Conservation (phyloP, 495 filamentous ascomycete genomes). For the Annulohypoxylon bovei region DNA sequence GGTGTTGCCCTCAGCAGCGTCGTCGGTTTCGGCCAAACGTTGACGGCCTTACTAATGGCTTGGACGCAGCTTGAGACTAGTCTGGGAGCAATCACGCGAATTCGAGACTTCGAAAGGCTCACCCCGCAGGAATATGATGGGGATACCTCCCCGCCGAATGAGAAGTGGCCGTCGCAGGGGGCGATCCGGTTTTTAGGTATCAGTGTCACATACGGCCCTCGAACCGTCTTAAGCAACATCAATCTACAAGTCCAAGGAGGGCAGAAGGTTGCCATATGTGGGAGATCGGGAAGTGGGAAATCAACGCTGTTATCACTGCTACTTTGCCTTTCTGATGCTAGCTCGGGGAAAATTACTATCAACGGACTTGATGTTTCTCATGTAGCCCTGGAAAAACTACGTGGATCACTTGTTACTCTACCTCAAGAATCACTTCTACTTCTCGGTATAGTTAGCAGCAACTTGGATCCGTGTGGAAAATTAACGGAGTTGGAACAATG, state of each 20-base stretch:
- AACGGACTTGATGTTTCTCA: neutral
- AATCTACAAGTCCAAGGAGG: neutral
- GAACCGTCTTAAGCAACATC: neutral
- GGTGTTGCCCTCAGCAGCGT: too few relatives aligned
- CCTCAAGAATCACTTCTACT: neutral
- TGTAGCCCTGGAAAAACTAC: neutral
- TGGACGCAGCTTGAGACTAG: constrained; percentile 7
- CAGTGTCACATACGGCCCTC: neutral
- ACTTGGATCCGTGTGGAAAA: neutral
- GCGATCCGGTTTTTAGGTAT: neutral
- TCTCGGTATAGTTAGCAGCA: neutral
- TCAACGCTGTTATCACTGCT: neutral
- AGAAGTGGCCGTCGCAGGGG: neutral
- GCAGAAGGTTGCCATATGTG: neutral
- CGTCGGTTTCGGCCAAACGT: too few relatives aligned
- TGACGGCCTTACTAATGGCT: too few relatives aligned
- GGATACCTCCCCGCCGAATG: neutral
- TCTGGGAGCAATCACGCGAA: neutral
- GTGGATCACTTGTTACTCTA: neutral
- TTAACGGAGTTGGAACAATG: neutral
- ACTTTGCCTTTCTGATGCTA: neutral
- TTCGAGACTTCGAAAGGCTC: neutral
- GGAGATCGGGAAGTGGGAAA: neutral
- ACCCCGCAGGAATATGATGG: neutral
- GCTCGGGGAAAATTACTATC: neutral